Base-by-base conservation (phyloP, 192 early-diverging fungal genomes). In the Gryganskiella cystojenkinii region DNA sequence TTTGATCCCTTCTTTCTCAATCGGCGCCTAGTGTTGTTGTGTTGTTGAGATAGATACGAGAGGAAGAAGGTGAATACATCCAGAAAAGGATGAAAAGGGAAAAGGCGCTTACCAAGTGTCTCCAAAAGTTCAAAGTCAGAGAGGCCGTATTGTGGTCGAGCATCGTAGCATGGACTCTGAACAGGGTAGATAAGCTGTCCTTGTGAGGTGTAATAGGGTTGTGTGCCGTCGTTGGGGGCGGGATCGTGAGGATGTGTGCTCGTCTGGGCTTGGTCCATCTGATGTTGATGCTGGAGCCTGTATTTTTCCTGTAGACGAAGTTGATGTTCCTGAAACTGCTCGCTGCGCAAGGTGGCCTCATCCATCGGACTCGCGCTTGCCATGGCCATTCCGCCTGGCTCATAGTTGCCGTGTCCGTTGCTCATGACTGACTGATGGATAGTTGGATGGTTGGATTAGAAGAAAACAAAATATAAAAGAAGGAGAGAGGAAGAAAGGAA, bases 61-160 rank as follows among this genome's bases (percentile, higher is more conserved):
- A 53, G 14, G 51, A 28, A 24, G 51, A 0, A 3, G 4, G 51
- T 27, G 0, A 14, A 28, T 28, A 53, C 7, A 25, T 20, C 3
- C 4, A 1, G 25, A 0, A 28, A 28, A 55, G n/a, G 56, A 58
- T 20, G 37, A 42, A 42, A 8, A 35, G n/a, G 28, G 27, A n/a
- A 35, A 8, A 58, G 7, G 56, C 24, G 27, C 47, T 80, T 82
- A 86, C 84, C 84, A 27, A 87, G 71, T 25, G 85, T 87, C 53
- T 87, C 83, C 47, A 84, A 64, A 20, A 87, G 51, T 35, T 87
- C 83, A 79, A 87, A 81, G 70, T 87, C 81, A 40, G 64, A 70
- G 27, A 87, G 68, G 24, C 75, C 80, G 58, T 69, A 78, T 52
- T 68, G 66, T 1, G 74, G 74, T 56, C 56, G 54, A 34, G 74